Base-by-base conservation (phyloP, 768 basidiomycete genomes). In the Suillus discolor region DNA sequence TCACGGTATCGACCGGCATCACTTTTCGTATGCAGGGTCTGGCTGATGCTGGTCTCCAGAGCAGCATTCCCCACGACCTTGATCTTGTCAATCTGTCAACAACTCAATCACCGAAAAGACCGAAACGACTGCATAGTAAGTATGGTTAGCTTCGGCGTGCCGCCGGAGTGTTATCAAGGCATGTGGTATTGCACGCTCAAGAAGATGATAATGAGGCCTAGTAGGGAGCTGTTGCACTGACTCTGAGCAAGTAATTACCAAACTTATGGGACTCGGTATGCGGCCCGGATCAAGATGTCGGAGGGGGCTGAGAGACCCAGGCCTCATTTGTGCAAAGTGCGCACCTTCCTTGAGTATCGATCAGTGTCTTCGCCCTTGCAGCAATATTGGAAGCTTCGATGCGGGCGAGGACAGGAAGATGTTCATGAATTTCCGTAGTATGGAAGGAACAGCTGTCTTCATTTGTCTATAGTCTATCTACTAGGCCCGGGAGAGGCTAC, bases 221-320 rank as follows among this genome's bases (percentile, higher is more conserved):
- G 23, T 9, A 47, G 23, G 49, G 23, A 51, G 15, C 49, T 25
- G 62, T 70, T 9, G 71, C 76, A 60, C n/a, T n/a, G n/a, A 74
- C 77, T 6, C 77, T 83, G 36, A 70, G 71, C 25, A 65, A 75
- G 2, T 77, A 79, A 45, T 61, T 86, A 25, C 57, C 66, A 4
- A 81, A 75, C 15, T 78, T 80, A 38, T 87, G 81, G 83, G 79
- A 78, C 44, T 78, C 79, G 13, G 79, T 88, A 16, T 87, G 83
- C 84, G 74, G 79, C 47, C 78, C 84, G 39, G 73, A 75, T 28
- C 71, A 70, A 62, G 83, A 86, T 65, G 70, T 86, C 2, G 68
- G 73, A 15, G 65, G 62, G 62, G 31, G 54, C 77, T 71, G 49
- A 65, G 71, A 61, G 66, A 57, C 20, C 6, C n/a, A 34, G 20